Base-by-base conservation (phyloP, 768 basidiomycete genomes). In the Suillus clintonianus region DNA sequence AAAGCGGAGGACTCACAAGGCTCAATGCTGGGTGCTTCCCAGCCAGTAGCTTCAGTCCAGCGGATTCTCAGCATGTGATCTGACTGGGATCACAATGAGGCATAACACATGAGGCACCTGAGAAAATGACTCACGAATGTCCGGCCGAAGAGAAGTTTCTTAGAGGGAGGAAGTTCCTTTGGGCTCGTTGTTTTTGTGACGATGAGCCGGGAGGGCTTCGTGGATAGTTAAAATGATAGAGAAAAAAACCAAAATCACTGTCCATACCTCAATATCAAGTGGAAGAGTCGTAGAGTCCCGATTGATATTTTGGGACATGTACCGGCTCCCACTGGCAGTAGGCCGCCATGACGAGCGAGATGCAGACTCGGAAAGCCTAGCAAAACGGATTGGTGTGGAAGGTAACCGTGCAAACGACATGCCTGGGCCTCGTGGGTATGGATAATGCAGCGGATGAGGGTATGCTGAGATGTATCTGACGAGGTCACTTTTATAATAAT, bases 21-120 rank as follows among this genome's bases (percentile, higher is more conserved):
- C 68, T 83, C 81, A 65, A 98, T 97, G 69, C 87, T 80, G 2
- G 95, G 95, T 2, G 81, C 74, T 24, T 86, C 90, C 95, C 96
- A 98, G 19, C 96, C 96, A 45, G 82, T 81, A 27, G 79, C 72
- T 4, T 81, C 78, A 63, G 83, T 80, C 95, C 95, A 97, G 22
- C 75, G 88, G 78, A 88, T 85, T 45, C 83, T 88, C 45, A 95
- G 76, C 94, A 95, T 95, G 74, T 95, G 93, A 76, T 95, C 90
- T 51, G 91, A 91, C 90, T 90, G 68, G 17, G 39, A 48, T 57
- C 66, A 55, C 15, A 2, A 24, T 61, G 48, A 68, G 63, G 59
- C 59, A 45, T 61, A 56, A 60, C 37, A 61, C 59, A 59, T 36
- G 64, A 61, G 55, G 15, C 58, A 62, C 56, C 57, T 62, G 32